Base-by-base conservation (phyloP, 1,284 basidiomycete genomes). In the Tranzscheliella williamsii region DNA sequence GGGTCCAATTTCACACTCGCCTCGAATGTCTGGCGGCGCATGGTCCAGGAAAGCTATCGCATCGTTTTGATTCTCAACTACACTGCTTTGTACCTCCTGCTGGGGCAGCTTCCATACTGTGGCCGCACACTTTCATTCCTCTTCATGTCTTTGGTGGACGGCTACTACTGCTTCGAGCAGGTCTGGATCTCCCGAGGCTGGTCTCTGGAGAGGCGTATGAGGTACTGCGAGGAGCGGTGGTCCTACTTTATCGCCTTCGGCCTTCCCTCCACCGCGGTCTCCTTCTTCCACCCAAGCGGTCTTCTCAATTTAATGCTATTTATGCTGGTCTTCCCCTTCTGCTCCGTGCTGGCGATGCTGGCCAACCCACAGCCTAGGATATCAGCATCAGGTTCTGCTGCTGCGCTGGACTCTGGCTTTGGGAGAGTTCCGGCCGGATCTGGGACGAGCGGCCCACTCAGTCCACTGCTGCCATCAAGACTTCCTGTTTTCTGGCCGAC, bases 121-220 rank as follows among this genome's bases (percentile, higher is more conserved):
- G 74, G 74, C 1, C 58, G 51, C 11, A 27, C 39, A 6, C 43
- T 73, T 1, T 60, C 70, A 3, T 75, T 77, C 60, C 32, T 71
- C 15, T 65, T 72, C 49, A 73, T 75, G 72, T 56, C 50, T 34
- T 48, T 76, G 20, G 62, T 76, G 29, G 75, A 77, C 37, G 73
- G 69, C 22, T 77, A 68, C 50, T 77, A 76, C 65, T 76, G 74
- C 60, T 77, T 75, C 35, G 75, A 77, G 43, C 72, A 70, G 27
- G 65, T 65, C 3, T 74, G 74, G 73, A 57, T 61, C 34, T 70
- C 69, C 8, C 60, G 72, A 23, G 75, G 75, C 13, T 64, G 54
- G 46, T 56, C 47, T 22, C 46, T 67, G n/a, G 56, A 54, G 15
- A 47, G 56, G 13, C 48, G 75, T n/a, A 61, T 74, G 60, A 58